Evolutionary conservation across 352 stramenopile genomes (phyloP), one percentile per base, ranked within the genome.

Genomic region (Phytopythium litorale): DNA sequence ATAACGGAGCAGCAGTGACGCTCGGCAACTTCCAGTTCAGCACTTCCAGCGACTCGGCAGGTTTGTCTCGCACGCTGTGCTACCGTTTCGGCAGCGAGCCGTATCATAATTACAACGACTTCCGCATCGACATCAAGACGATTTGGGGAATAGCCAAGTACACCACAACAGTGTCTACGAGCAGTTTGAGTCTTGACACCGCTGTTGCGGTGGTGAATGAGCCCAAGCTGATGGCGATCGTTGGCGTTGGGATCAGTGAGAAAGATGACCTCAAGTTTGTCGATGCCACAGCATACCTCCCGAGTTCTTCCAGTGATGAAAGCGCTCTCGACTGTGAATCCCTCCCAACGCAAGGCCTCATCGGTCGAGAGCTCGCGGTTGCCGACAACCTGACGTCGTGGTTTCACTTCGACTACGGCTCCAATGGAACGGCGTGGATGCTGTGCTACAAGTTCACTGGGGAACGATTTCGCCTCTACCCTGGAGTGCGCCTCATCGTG

Each of bases 391-490:
- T 62, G 2, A 76, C 75, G 7, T 74, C 87, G 33, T 81, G 70
- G 69, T 75, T 78, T n/a, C 70, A 71, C 3, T 91, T 91, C 48
- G 70, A 91, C 1, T 78, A 62, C 42, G 73, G 75, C 1, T 89
- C 79, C 0, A 64, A 78, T 25, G 76, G 72, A 33, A 66, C 60
- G 0, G 58, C 51, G 7, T 89, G 81, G 81, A 60, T 68, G 25
- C 60, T 91, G 11, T 91, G 81, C 62, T 91, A 91, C 70, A 81
- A 83, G 57, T 88, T 89, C 63, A 69, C 86, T 5, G 64, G 69
- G 18, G 81, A 91, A 19, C 67, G 72, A 0, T 91, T 71, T 56
- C 68, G 74, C 0, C 51, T 89, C 7, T 89, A 81, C 55, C 54
- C 73, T 1, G 56, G 54, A 2, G 65, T 91, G 18, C 59, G 30